Conservation (phyloP, 208 protist genomes). For the Blechomonas ayalai region DNA sequence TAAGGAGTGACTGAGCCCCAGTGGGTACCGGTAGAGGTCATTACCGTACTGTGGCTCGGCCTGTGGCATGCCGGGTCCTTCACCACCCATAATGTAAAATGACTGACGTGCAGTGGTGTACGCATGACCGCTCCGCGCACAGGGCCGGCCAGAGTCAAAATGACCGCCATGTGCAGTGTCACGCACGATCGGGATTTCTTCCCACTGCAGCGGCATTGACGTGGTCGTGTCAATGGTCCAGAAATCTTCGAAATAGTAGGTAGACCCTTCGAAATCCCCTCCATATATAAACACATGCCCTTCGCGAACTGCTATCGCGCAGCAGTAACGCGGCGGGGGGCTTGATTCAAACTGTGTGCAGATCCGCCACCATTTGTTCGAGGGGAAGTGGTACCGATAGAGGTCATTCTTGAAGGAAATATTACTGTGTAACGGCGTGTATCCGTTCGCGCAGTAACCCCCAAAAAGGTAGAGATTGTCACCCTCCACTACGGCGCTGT, state of each 20-base stretch:
- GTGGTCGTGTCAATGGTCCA: constrained; percentile 42
- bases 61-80: constrained; percentile 10
- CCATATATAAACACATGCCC: constrained; percentile 62
- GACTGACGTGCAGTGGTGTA: constrained; percentile 29
- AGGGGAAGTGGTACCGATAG: constrained; percentile 41
- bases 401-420: constrained; percentile 37
- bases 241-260: constrained; percentile 66
- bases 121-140: constrained; percentile 51
- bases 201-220: constrained; percentile 6
- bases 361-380: constrained; percentile 24
- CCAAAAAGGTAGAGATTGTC: constrained; percentile 62
- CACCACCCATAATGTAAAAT: constrained; percentile 70
- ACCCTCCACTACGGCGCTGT: constrained; percentile 40
- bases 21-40: constrained; percentile 47
- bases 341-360: not conserved
- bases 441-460: constrained; percentile 20
- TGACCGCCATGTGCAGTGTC: not conserved
- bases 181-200: constrained; percentile 8
- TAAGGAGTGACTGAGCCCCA: constrained; percentile 29
- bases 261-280: constrained; percentile 42
- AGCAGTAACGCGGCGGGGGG: constrained; percentile 44
- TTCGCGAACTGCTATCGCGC: constrained; percentile 34
- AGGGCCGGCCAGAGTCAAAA: constrained; percentile 16
- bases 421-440: not conserved
- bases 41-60: constrained; percentile 20